phyloP scores from a whole-genome alignment of 208 protist species.

The Herpetomonas tarakana region DNA sequence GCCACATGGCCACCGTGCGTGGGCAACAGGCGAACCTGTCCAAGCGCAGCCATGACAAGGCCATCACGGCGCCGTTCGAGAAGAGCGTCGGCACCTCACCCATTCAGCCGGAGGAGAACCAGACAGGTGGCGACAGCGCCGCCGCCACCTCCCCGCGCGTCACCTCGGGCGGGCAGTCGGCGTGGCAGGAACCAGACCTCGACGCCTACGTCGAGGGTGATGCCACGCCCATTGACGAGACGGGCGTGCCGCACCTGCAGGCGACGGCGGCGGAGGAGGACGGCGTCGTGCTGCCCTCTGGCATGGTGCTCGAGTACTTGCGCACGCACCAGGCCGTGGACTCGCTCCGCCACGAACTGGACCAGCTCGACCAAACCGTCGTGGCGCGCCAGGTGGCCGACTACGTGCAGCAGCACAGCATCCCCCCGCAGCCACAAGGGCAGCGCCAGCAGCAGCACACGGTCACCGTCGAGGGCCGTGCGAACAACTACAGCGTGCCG shows the following conservation, averaged over 20 bases:
- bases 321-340: slow-evolving; percentile 71
- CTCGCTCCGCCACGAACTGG: slow-evolving; percentile 75
- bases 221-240: slow-evolving; percentile 61
- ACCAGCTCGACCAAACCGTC: slow-evolving; percentile 45
- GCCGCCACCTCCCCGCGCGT: background rate
- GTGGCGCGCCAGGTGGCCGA: slow-evolving; percentile 32
- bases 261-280: slow-evolving; percentile 28
- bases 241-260: slow-evolving; percentile 50
- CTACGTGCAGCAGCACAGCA: slow-evolving; percentile 28
- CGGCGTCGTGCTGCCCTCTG: slow-evolving; percentile 65
- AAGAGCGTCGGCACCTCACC: slow-evolving; percentile 50
- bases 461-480: slow-evolving; percentile 66
- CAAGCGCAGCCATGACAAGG: slow-evolving; percentile 14
- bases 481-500: slow-evolving; percentile 85
- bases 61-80: slow-evolving; percentile 8
- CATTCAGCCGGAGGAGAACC: slow-evolving; percentile 17
- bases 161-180: slow-evolving; percentile 22
- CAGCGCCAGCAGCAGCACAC: slow-evolving; percentile 25
- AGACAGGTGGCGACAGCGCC: slow-evolving; percentile 2
- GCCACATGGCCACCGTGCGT: background rate
- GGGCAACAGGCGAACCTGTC: background rate
- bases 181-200: slow-evolving; percentile 72
- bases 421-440: background rate
- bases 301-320: slow-evolving; percentile 82
- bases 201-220: slow-evolving; percentile 41